phyloP scores from a whole-genome alignment of 148 eudicot genomes.

The Selenicereus undatus region DNA sequence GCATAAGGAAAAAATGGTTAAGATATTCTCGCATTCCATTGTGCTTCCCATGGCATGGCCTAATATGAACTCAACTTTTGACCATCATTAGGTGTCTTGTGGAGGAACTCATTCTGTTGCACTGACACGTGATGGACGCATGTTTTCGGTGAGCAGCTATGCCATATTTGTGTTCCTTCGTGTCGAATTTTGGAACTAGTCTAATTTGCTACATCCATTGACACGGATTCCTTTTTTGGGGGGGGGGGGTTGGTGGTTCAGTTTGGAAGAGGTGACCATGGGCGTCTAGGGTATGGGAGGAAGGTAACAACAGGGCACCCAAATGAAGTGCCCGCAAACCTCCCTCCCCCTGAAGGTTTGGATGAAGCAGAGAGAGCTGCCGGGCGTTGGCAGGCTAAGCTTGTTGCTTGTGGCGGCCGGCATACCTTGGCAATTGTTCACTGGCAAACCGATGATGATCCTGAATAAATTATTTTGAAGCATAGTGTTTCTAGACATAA shows the following conservation, averaged over 20 bases:
- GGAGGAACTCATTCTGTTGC: constrained; percentile 99
- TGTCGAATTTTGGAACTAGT: not conserved
- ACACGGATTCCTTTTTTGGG: not conserved
- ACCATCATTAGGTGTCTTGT: constrained; percentile 65
- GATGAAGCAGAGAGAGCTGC: constrained; percentile 30
- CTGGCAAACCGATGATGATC: constrained; percentile 42
- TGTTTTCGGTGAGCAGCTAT: constrained; percentile 63
- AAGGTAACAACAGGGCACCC: constrained; percentile 89
- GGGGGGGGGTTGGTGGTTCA: constrained; percentile 35
- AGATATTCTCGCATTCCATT: not conserved
- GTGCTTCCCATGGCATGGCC: not conserved
- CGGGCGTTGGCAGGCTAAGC: constrained; percentile 74
- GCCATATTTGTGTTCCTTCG: not conserved
- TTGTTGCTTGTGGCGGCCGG: constrained; percentile 94
- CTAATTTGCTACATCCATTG: not conserved
- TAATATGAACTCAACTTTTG: not conserved
- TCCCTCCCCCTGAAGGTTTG: constrained; percentile 52
- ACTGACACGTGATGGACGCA: constrained; percentile 80
- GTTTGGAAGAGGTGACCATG: constrained; percentile 99
- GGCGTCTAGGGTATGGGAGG: constrained; percentile 88
- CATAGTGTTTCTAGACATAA: not conserved
- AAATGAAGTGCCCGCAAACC: constrained; percentile 75
- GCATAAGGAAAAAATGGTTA: no score
- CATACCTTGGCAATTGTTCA: constrained; percentile 78
- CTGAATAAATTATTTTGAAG: constrained; percentile 15